A percentile compares a stretch with the other conserved stretches of the same genome.
phyloP scores from a whole-genome alignment of 2,329 filamentous ascomycete species.

The Coniochaeta hoffmannii region DNA sequence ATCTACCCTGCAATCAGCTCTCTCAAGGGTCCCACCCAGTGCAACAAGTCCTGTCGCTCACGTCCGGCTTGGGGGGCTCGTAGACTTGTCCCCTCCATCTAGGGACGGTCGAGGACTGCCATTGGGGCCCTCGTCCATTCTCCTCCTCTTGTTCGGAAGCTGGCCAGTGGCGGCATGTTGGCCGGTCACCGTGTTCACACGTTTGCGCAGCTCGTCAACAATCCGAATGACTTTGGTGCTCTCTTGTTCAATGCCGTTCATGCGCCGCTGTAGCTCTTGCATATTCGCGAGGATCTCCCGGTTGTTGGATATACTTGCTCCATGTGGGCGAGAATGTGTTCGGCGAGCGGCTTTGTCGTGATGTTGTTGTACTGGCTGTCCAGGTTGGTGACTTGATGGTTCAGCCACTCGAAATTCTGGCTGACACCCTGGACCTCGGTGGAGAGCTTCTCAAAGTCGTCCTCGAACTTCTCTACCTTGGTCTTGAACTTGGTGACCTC shows the following conservation, averaged over 20 bases:
- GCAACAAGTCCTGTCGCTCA: not conserved
- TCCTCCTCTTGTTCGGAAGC: not conserved
- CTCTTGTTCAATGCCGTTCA: slow-evolving; percentile 4
- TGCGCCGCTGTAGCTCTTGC: not conserved
- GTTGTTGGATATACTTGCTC: slow-evolving; percentile 17
- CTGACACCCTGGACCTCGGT: slow-evolving; percentile 9
- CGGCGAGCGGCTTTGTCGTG: slow-evolving; percentile 31
- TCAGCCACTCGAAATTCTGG: slow-evolving; percentile 21
- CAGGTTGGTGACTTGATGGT: slow-evolving; percentile 29
- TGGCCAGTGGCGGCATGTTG: not conserved
- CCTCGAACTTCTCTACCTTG: slow-evolving; percentile 13
- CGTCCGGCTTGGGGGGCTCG: not conserved
- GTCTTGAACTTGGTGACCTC: slow-evolving; percentile 6
- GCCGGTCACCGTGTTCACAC: not conserved
- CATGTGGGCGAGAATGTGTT: slow-evolving; percentile 30
- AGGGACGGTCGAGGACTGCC: not conserved
- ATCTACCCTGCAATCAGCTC: too few species aligned
- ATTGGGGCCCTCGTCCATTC: not conserved
- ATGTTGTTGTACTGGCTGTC: slow-evolving; percentile 43
- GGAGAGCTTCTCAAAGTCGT: slow-evolving; percentile 8
- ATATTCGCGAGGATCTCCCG: slow-evolving; percentile 9
- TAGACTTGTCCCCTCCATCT: not conserved
- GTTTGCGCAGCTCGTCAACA: slow-evolving; percentile 4
- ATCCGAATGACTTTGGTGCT: not conserved
- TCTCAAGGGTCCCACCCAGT: not conserved